Evolutionary conservation across 2,329 filamentous ascomycete species (phyloP), one percentile per base, ranked within the genome.

Genomic region (Pseudomassariella vexata): DNA sequence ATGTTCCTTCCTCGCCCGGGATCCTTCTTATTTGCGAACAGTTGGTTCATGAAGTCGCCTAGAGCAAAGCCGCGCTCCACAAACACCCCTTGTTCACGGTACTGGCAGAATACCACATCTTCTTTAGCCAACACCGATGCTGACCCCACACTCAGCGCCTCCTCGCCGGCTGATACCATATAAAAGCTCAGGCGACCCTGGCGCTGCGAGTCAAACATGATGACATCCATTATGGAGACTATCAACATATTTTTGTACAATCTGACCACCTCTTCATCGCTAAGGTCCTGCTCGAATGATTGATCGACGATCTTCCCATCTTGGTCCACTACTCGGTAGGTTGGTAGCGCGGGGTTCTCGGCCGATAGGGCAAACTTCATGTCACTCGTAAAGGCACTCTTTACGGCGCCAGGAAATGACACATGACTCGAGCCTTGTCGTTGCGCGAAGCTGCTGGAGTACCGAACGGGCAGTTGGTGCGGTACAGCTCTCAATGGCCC

Each of bases 161-260:
- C 92, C 65, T 95, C 89, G 36, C 89, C 89, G 1, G 88, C 85
- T 22, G 85, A 90, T 51, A 90, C 90, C 85, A 98, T 96, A 62
- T 98, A 98, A 62, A 98, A 98, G 57, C 82, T 89, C 35, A 95
- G 63, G 14, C 87, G 78, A n/a, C 89, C 89, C 60, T 98, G 92
- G 27, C 92, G 73, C 61, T 98, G 92, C 1, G 92, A 89, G 52
- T 98, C 92, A 52, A 95, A 95, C 89, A 96, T 96, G 55, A 96
- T 85, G 34, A 94, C 60, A 54, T 98, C 92, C 87, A 98, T 92
- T 45, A 96, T 84, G 35, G 83, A 79, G 8, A 81, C 66, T 21
- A 68, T 72, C 8, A 83, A 49, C 79, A 84, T 83, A 47, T 79
- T 74, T 37, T 63, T 70, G 56, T 82, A 82, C 31, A 79, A 59